phyloP scores from a whole-genome alignment of 305 asterid species.

The Solanum hybrid region DNA sequence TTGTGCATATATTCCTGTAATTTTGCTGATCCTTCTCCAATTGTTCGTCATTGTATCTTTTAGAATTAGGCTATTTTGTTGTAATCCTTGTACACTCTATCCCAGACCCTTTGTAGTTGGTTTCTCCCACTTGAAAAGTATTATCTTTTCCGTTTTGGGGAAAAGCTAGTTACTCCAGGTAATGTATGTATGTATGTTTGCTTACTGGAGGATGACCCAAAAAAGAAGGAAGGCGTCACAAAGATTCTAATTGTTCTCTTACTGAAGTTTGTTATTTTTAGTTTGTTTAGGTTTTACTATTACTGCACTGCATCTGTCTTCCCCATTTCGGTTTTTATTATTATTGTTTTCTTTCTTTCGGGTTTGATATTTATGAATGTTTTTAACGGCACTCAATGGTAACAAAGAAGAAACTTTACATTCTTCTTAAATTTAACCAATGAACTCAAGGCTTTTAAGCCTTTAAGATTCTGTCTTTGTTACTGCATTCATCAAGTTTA shows the following conservation, averaged over 20 bases:
- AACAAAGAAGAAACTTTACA: background rate
- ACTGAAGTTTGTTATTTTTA: background rate
- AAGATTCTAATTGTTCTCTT: background rate
- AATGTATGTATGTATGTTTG: background rate
- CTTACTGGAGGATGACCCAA: background rate
- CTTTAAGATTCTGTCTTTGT: background rate
- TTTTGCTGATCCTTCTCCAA: background rate
- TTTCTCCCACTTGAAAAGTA: background rate
- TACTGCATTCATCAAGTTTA: background rate
- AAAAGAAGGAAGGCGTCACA: background rate
- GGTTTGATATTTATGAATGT: background rate
- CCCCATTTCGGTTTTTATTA: background rate
- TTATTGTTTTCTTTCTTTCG: background rate
- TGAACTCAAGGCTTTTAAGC: background rate
- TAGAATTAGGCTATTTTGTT: background rate
- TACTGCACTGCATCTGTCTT: background rate
- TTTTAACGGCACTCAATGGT: background rate
- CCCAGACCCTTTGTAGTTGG: background rate
- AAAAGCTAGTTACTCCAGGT: background rate
- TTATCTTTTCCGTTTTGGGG: background rate
- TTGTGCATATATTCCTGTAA: constrained; percentile 4
- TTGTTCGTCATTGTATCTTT: background rate
- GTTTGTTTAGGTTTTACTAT: background rate
- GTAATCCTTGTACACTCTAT: background rate
- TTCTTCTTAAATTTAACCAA: background rate